Evolutionary conservation across 2,329 filamentous ascomycete genomes (phyloP), one percentile per base, ranked within the genome.

Genomic region (Trichocomaceae sp.): DNA sequence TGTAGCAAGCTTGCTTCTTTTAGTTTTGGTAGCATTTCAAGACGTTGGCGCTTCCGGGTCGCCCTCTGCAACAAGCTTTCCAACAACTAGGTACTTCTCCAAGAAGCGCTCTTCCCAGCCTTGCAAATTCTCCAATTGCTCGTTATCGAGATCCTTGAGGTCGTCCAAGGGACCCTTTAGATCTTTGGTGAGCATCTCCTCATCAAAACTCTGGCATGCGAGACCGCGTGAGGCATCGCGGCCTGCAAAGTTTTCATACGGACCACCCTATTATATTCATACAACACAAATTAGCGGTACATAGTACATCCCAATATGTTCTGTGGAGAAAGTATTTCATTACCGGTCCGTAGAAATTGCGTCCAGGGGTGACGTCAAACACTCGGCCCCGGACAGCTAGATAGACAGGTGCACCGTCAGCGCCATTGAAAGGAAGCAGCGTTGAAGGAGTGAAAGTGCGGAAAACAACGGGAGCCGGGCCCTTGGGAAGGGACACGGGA

Each of bases 41-140:
- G 54, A 23, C 33, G 48, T 56, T 41, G 56, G 63, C 44, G 70
- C 71, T 48, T 72, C 71, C 2, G 67, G 65, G 59, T 82, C 75
- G 12, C 80, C 79, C 58, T 83, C 82, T 47, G 83, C 77, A 52
- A 96, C 87, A 65, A 99, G 73, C 73, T 83, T 87, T 19, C 93
- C 93, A 13, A 99, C 90, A n/a, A 97, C 83, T 22, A 96, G 76
- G 72, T 99, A 99, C 79, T 99, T 97, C 72, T 92, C 88, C 58
- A 80, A 75, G 71, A 99, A 99, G 61, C 90, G 81, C 75, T 95
- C 90, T 77, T 96, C 91, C 93, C 93, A 99, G 1, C 88, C 90
- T 64, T 81, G 79, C 71, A 96, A 75, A 49, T 90, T 88, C 70
- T 95, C 91, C 73, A 87, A 75, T 77, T 95, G 85, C 56, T 92